Evolutionary conservation across 2,329 filamentous ascomycete genomes (phyloP), one percentile per base, ranked within the genome.

Genomic region (Ceratocystis destructans): DNA sequence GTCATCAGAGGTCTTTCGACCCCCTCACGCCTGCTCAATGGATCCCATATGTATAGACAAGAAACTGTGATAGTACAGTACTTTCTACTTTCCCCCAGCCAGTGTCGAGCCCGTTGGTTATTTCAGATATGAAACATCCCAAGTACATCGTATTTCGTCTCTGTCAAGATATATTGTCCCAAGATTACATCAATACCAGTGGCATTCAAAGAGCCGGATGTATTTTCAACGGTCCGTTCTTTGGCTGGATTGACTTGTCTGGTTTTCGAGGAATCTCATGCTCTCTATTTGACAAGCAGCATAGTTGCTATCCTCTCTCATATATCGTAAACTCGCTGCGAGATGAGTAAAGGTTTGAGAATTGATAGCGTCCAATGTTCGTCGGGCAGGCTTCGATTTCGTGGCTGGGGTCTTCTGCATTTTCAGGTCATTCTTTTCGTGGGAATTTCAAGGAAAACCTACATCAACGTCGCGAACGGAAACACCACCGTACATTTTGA

Each of bases 401-500:
- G 44, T 37, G 50, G 55, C 59, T 15, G n/a, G 59, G 33, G 37
- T 50, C 48, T 62, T 50, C 44, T 59, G 59, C 46, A 31, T 41
- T 53, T 69, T 69, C 71, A 70, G 68, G 71, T 69, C 67, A 65
- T 67, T 62, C 22, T 37, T 22, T 25, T 37, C 61, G 28, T 50
- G 62, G 25, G 41, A 61, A 55, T 10, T 64, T 64, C 59, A 63
- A 62, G 55, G 61, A 45, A 68, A 69, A 85, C 85, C 80, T 86
- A 89, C 87, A 84, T 89, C 87, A 78, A 92, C 88, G 82, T 92
- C 89, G 81, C 88, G 88, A 80, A 93, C 89, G 74, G 82, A 84
- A 78, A 90, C 83, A 79, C 88, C 89, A 79, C 87, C 84, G 77
- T 81, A 80, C 89, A 92, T 92, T 78, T 82, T 90, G 81, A 81